Conservation (phyloP, 768 basidiomycete genomes). For the Leccinum variicolor region DNA sequence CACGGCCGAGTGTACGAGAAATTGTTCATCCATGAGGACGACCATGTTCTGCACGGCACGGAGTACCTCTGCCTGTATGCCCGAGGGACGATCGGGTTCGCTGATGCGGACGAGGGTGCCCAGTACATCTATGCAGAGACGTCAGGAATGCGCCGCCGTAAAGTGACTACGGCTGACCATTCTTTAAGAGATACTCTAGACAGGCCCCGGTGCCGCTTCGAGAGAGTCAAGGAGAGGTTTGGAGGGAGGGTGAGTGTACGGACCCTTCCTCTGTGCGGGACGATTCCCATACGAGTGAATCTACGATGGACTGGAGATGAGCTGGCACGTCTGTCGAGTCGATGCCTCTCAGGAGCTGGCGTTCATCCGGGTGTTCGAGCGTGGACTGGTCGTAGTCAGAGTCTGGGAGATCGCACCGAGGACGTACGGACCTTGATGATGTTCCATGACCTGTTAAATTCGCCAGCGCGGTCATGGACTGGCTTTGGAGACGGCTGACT, state of each 20-base stretch:
- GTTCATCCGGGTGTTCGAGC: slow-evolving; percentile 84
- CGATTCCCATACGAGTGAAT: slow-evolving; percentile 83
- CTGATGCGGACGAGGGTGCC: slow-evolving; percentile 82
- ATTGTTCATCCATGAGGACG: slow-evolving; percentile 87
- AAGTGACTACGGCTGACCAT: slow-evolving; percentile 47
- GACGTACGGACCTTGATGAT: slow-evolving; percentile 55
- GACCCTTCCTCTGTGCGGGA: slow-evolving; percentile 85
- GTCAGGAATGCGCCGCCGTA: background rate
- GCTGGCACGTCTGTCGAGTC: slow-evolving; percentile 75
- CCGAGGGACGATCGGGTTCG: slow-evolving; percentile 79
- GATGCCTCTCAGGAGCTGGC: slow-evolving; percentile 81
- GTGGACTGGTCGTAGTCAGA: slow-evolving; percentile 52
- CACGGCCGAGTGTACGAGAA: slow-evolving; percentile 87
- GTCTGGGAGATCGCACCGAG: background rate
- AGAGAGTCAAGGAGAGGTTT: slow-evolving; percentile 10
- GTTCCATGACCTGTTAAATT: slow-evolving; percentile 77
- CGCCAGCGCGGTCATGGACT: slow-evolving; percentile 61
- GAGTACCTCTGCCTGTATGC: slow-evolving; percentile 89
- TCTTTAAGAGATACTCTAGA: slow-evolving; percentile 87
- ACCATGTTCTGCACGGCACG: slow-evolving; percentile 88
- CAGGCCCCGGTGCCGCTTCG: slow-evolving; percentile 81
- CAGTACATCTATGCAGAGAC: slow-evolving; percentile 59
- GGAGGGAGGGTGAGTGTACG: slow-evolving; percentile 29
- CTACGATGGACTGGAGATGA: slow-evolving; percentile 75
- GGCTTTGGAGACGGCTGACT: slow-evolving; percentile 46